phyloP scores from a whole-genome alignment of 176 grass and related monocot genomes.

The Dendrocalamus sinicus region DNA sequence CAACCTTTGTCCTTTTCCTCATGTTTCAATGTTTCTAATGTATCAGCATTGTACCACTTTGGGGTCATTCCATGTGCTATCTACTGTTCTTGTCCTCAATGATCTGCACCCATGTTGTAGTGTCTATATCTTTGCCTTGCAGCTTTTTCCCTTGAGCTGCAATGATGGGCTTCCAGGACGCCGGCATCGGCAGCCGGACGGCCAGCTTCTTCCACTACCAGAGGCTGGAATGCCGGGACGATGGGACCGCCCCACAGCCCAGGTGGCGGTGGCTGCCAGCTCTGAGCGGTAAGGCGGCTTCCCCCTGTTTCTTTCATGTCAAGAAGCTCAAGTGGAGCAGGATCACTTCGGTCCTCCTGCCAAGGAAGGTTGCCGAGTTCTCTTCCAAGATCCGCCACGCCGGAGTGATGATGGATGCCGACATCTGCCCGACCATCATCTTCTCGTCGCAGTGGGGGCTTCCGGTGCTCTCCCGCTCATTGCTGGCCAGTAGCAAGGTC shows the following conservation, averaged over 20 bases:
- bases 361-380: conserved; percentile 39
- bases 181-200: conserved; percentile 7
- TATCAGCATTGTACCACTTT: conserved; percentile 41
- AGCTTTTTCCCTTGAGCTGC: conserved; percentile 42
- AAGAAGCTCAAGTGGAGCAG: conserved; percentile 55
- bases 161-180: conserved; percentile 59
- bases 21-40: conserved; percentile 51
- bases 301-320: conserved; percentile 28
- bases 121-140: conserved; percentile 48
- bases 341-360: conserved; percentile 44
- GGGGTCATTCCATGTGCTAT: conserved; percentile 56
- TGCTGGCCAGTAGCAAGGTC: conserved; percentile 24
- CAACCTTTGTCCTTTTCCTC: conserved; percentile 53
- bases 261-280: conserved; percentile 33
- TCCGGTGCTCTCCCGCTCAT: conserved; percentile 56
- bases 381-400: conserved; percentile 44
- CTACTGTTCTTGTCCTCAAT: conserved; percentile 36
- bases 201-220: conserved; percentile 50
- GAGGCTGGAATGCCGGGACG: conserved; percentile 43
- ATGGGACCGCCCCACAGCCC: neutral
- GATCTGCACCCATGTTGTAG: conserved; percentile 42
- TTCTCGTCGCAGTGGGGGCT: conserved; percentile 68
- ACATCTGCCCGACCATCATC: conserved; percentile 39
- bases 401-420: neutral
- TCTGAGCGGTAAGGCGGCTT: conserved; percentile 23